Evolutionary conservation across 2,329 filamentous ascomycete species (phyloP), one percentile per base, ranked within the genome.

Genomic region (Beauveria scarabaeidicola): DNA sequence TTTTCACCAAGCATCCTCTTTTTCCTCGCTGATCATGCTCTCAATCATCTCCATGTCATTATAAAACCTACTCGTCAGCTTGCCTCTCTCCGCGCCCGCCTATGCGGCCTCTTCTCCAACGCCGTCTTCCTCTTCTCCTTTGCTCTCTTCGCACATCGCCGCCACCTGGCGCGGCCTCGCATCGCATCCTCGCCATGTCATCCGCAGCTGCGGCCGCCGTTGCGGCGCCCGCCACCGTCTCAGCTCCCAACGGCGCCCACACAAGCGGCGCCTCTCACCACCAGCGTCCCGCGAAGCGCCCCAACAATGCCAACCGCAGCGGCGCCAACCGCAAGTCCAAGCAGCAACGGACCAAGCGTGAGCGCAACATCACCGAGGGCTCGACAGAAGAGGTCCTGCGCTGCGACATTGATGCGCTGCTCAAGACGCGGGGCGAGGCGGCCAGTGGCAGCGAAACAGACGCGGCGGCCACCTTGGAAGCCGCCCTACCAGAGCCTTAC

Each of bases 301-400:
- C 59, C 46, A 60, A 52, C 46, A 59, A 59, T n/a, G 44, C 50
- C 10, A 44, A 52, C 23, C 52, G n/a, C 17, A 51, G 10, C 27
- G 1, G 15, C 17, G 43, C 25, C 21, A 64, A 65, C 36, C 65
- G 67, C 32, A 61, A 64, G 38, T 69, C 67, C 66, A 74, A 75
- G 64, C 69, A 74, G 56, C 81, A 81, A 66, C 82, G 82, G 70
- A 77, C 77, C 43, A 84, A 82, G 77, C 78, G 79, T 59, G 80
- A 83, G 67, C 78, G 79, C 63, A 81, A 82, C 64, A 86, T 81
- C 62, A 81, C 81, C 46, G 81, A 82, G 63, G 86, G 84, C 9
- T 83, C 84, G 0, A 77, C 78, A 21, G 87, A 90, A 62, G 85
- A 90, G 67, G 83, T 90, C 51, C 75, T 91, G 50, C 75, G 81